A percentile compares a stretch with the other conserved stretches of the same genome.
Conservation (phyloP, 2,329 filamentous ascomycete species). For the Drechslerella stenobrocha region DNA sequence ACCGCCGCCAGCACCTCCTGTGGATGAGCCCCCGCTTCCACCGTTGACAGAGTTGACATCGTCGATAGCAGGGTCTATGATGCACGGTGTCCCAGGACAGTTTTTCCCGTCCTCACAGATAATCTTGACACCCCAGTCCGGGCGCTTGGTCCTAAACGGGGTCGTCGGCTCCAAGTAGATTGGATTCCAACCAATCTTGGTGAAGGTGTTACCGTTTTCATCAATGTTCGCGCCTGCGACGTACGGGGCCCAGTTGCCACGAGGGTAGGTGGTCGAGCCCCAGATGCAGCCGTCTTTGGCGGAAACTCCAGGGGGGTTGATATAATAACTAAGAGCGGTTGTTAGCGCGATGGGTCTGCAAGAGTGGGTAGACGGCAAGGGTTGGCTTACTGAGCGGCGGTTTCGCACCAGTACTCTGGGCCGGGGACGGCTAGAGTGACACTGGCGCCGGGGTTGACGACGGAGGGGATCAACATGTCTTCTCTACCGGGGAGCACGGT, state of each 20-base stretch:
- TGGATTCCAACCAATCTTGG: constrained; percentile 78
- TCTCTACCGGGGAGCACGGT: constrained; percentile 78
- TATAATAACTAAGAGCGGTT: constrained; percentile 65
- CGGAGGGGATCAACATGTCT: constrained; percentile 79
- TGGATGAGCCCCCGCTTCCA: constrained; percentile 56
- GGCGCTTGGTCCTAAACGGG: constrained; percentile 63
- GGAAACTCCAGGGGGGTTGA: constrained; percentile 71
- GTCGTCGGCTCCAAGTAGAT: constrained; percentile 65
- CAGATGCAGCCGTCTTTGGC: constrained; percentile 69
- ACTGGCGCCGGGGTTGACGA: constrained; percentile 60
- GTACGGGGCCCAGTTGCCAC: constrained; percentile 77
- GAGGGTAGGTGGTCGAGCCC: constrained; percentile 66
- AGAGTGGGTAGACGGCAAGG: constrained; percentile 11
- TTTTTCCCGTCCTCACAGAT: constrained; percentile 65
- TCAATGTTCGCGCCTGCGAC: constrained; percentile 76
- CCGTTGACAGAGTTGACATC: constrained; percentile 65
- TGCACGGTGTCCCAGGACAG: constrained; percentile 75
- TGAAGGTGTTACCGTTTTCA: constrained; percentile 66
- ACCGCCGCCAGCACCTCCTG: constrained; percentile 67
- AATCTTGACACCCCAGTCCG: constrained; percentile 70
- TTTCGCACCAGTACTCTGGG: constrained; percentile 70
- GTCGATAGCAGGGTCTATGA: constrained; percentile 66
- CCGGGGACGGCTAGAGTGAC: constrained; percentile 72
- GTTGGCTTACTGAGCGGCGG: constrained; percentile 70
- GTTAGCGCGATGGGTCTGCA: constrained; percentile 52